Evolutionary conservation across 2,329 filamentous ascomycete species (phyloP).

Genomic region (Xylogone sp.): DNA sequence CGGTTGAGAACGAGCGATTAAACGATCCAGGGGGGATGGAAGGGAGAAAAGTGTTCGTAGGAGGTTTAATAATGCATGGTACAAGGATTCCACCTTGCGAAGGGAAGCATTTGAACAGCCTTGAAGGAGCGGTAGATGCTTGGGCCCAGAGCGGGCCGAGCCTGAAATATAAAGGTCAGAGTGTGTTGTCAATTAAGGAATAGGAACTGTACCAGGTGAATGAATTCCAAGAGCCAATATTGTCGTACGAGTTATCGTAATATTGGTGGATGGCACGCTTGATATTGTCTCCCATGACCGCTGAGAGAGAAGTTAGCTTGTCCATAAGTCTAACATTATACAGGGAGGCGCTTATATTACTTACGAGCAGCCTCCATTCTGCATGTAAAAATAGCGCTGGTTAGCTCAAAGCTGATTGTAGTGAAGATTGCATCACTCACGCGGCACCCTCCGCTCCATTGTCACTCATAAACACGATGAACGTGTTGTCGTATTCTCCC

Average conservation of each 20-base stretch:
- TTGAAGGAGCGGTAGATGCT: conserved; percentile 40
- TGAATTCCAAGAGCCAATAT: conserved; percentile 40
- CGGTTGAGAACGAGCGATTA: conserved; percentile 29
- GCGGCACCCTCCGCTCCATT: conserved; percentile 45
- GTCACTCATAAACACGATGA: conserved; percentile 45
- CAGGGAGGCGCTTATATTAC: no score
- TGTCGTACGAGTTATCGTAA: conserved; percentile 44
- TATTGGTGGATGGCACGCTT: conserved; percentile 43
- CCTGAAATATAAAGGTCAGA: conserved; percentile 29
- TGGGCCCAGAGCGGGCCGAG: conserved; percentile 49
- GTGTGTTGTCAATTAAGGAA: conserved; percentile 23
- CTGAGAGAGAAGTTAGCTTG: conserved; percentile 6
- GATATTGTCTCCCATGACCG: conserved; percentile 47
- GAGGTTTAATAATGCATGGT: conserved; percentile 13
- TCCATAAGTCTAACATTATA: background rate
- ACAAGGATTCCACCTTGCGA: conserved; percentile 36
- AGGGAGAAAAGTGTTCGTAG: conserved; percentile 21
- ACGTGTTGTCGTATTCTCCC: conserved; percentile 45
- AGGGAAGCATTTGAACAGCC: conserved; percentile 40
- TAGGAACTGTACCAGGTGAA: conserved; percentile 47
- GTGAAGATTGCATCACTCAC: conserved; percentile 45
- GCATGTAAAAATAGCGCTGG: background rate
- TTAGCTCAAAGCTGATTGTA: background rate
- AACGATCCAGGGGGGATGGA: conserved; percentile 24
- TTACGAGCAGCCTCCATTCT: conserved; percentile 12